Evolutionary conservation across 139 green algal genomes (phyloP).

Genomic region (Haematococcus lacustris): DNA sequence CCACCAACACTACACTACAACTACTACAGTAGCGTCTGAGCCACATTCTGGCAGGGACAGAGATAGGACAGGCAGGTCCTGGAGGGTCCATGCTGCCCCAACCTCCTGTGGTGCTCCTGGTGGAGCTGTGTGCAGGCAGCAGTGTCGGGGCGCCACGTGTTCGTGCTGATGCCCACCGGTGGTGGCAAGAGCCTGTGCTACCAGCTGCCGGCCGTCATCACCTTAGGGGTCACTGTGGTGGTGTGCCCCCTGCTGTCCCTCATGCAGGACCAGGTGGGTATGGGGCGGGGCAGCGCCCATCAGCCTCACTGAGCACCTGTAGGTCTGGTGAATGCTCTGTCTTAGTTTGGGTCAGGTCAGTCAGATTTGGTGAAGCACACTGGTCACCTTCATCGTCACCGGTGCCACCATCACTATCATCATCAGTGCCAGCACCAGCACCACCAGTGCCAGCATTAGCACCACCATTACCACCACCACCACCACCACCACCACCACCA

Average conservation of each 20-base stretch:
- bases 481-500: not conserved
- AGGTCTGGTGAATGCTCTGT: not conserved
- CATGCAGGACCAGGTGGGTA: constrained; percentile 87
- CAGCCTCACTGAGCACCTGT: not conserved
- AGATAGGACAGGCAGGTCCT: no score
- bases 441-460: not conserved
- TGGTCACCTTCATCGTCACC: not conserved
- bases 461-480: not conserved
- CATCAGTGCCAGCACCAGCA: not conserved
- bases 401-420: not conserved
- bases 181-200: no score
- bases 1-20: no score
- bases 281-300: not conserved
- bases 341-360: not conserved
- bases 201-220: no score
- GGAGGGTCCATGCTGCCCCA: no score
- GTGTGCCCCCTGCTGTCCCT: constrained; percentile 91
- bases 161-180: no score
- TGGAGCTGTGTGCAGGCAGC: no score
- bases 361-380: not conserved
- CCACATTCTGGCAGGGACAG: no score
- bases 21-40: no score
- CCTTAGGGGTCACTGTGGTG: constrained; percentile 85
- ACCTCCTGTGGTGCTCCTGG: no score
- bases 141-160: no score